Base-by-base conservation (phyloP, 2,329 filamentous ascomycete species). In the Pseudogymnoascus sp. region DNA sequence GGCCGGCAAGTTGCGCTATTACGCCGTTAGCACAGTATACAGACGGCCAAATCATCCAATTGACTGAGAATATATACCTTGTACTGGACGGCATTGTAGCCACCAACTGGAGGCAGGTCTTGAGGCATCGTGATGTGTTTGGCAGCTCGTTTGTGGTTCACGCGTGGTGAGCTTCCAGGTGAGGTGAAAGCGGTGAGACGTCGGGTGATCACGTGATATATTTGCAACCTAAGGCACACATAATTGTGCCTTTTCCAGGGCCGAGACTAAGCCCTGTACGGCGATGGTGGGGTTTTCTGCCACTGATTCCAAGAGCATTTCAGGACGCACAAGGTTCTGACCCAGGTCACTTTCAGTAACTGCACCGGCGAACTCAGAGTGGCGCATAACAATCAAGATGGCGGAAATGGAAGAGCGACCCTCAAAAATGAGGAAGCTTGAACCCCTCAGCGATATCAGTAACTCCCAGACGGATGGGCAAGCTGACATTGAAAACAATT, bases 31-130 rank as follows among this genome's bases (percentile, higher is more conserved):
- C 11, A 37, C n/a, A 47, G 40, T 45, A 31, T 12, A 36, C 21
- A n/a, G 26, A 21, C 14, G 37, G 57, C 29, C 31, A 10, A 34
- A 12, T 11, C 34, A 36, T 34, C 61, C 60, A 26, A 45, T 39
- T 36, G 21, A 21, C 23, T 31, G 23, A 57, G 47, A 61, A 37
- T 66, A 79, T 82, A 73, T 77, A 93, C 90, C 86, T 96, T 96
- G 83, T 97, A 99, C 80, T 99, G 95, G 69, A 99, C 89, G 77
- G 93, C 88, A 77, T 87, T 89, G 79, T 99, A 99, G 83, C 95
- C 95, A 81, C 93, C 95, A 74, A 79, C 77, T 72, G 95, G 95
- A 81, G 95, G 95, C 86, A 99, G 91, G 83, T 99, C 95, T 84
- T 97, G 93, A 81, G 90, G 87, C 93, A 97, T 97, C 74, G 69